Conservation (phyloP, 164 flowering plant genomes). For the Vitis labrusca region DNA sequence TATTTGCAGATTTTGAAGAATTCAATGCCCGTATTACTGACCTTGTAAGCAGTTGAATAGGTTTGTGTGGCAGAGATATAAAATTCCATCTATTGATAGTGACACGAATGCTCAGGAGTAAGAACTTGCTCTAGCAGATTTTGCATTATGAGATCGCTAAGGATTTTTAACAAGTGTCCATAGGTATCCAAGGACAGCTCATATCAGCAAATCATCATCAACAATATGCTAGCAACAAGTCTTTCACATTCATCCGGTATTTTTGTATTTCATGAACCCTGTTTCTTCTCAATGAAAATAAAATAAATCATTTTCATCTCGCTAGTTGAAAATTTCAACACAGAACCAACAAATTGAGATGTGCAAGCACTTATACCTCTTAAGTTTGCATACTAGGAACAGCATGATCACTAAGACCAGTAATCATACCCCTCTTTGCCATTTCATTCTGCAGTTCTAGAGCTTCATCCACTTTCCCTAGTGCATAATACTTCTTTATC, state of each 20-base stretch:
- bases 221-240: neutral
- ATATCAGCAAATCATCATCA: neutral
- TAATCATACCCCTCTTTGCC: conserved; percentile 36
- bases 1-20: neutral
- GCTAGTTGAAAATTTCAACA: neutral
- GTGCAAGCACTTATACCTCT: conserved; percentile 5
- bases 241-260: neutral
- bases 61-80: neutral
- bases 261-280: neutral
- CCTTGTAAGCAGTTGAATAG: neutral
- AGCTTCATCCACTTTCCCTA: conserved; percentile 58
- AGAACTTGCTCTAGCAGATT: neutral
- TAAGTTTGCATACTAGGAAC: conserved; percentile 31
- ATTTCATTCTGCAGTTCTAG: conserved; percentile 52
- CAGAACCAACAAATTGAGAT: neutral
- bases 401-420: conserved; percentile 7
- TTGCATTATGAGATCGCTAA: neutral
- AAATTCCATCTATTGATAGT: neutral
- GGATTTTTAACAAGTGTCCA: neutral
- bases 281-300: neutral
- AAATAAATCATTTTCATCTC: neutral
- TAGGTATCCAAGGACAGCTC: neutral
- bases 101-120: too few species aligned
- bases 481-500: conserved; percentile 51
- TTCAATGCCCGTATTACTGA: neutral